Percentiles rank a stretch among this genome's conserved stretches.
Evolutionary conservation across 306 rosid species (phyloP).

Genomic region (Cyamopsis tetragonoloba): DNA sequence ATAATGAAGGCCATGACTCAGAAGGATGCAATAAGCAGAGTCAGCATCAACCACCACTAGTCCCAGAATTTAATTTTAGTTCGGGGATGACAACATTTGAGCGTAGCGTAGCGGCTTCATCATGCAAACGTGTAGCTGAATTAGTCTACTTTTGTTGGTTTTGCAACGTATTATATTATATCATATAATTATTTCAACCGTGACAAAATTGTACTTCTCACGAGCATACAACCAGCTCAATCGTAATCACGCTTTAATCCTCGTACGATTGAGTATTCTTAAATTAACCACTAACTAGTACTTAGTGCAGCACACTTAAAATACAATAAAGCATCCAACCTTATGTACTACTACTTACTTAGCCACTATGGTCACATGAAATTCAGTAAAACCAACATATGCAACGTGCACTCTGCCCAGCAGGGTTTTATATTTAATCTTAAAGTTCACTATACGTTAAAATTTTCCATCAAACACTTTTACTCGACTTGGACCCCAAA

Average conservation of each 20-base stretch:
- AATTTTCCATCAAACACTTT: slow-evolving; percentile 7
- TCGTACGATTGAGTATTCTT: slow-evolving; percentile 31
- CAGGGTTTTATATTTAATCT: slow-evolving; percentile 21
- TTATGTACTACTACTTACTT: slow-evolving; percentile 9
- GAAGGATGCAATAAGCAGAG: slow-evolving; percentile 23
- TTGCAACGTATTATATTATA: slow-evolving; percentile 1
- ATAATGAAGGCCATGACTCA: background rate
- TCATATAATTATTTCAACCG: slow-evolving; percentile 5
- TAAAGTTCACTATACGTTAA: slow-evolving; percentile 26
- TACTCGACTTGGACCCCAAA: too few relatives aligned
- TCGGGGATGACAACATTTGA: slow-evolving; percentile 13
- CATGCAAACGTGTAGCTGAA: slow-evolving; percentile 23
- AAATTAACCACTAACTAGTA: slow-evolving; percentile 29
- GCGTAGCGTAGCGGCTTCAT: slow-evolving; percentile 5
- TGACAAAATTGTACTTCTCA: slow-evolving; percentile 2
- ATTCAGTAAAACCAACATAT: slow-evolving; percentile 28
- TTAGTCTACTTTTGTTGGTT: slow-evolving; percentile 19
- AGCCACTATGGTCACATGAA: slow-evolving; percentile 39
- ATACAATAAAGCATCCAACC: slow-evolving; percentile 30
- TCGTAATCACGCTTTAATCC: slow-evolving; percentile 33
- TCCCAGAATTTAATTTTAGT: slow-evolving; percentile 1
- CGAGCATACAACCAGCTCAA: background rate
- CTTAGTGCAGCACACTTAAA: background rate
- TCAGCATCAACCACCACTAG: slow-evolving; percentile 41
- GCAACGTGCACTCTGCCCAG: slow-evolving; percentile 30